Conservation (phyloP, 768 basidiomycete genomes). For the Mycena vitilis region DNA sequence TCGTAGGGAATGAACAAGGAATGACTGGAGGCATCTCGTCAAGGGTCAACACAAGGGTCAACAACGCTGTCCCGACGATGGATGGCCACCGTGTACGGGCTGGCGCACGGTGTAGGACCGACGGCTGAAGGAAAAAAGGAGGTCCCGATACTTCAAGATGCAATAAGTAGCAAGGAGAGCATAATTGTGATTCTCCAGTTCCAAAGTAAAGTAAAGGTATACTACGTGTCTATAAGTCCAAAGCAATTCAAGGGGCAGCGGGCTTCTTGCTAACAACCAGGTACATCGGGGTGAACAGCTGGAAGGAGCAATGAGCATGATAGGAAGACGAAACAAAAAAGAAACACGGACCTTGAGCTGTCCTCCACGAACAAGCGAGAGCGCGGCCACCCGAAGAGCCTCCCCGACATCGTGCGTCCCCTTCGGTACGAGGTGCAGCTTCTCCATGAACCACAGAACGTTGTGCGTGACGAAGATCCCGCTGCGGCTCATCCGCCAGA, state of each 20-base stretch:
- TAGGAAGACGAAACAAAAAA: conserved; percentile 38
- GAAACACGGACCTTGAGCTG: conserved; percentile 83
- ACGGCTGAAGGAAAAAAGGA: no score
- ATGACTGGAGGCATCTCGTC: no score
- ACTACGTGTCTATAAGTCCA: not conserved
- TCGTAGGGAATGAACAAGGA: not conserved
- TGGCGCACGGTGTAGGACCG: no score
- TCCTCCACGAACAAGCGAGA: conserved; percentile 85
- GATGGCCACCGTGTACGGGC: no score
- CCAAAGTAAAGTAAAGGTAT: conserved; percentile 12
- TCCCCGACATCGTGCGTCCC: conserved; percentile 93
- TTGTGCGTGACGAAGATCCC: conserved; percentile 89
- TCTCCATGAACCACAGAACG: conserved; percentile 80
- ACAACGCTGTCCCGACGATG: no score
- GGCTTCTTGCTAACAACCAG: conserved; percentile 51
- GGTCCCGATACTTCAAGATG: no score
- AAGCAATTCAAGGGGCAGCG: not conserved
- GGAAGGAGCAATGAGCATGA: conserved; percentile 9
- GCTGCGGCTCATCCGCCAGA: conserved; percentile 91
- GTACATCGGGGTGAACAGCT: conserved; percentile 76
- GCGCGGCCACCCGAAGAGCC: conserved; percentile 67
- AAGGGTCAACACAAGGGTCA: no score
- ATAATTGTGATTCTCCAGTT: conserved; percentile 7
- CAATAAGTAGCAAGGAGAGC: not conserved
- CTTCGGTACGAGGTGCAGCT: conserved; percentile 85